Percentiles rank a stretch among this genome's conserved stretches.
Evolutionary conservation across 768 basidiomycete genomes (phyloP).

Genomic region (Clitopilus hobsonii): DNA sequence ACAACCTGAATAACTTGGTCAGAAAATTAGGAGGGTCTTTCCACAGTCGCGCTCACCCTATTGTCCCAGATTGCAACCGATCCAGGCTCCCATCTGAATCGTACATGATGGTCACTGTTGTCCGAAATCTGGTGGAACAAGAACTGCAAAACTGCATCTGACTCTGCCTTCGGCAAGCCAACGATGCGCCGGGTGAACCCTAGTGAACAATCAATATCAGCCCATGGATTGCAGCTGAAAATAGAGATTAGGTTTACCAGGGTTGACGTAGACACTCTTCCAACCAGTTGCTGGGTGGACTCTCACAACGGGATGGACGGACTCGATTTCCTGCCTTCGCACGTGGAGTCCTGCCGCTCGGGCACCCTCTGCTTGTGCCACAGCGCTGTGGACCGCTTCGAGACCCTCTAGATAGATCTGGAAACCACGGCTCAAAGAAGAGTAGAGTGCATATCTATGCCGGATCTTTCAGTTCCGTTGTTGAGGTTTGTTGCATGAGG

Average conservation of each 20-base stretch:
- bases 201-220: conserved; percentile 11
- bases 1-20: conserved; percentile 43
- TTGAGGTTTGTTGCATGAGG: neutral
- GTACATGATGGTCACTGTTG: conserved; percentile 71
- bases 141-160: conserved; percentile 67
- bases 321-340: conserved; percentile 64
- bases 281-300: conserved; percentile 83
- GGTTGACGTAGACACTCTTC: conserved; percentile 82
- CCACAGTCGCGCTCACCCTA: conserved; percentile 40
- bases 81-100: conserved; percentile 73
- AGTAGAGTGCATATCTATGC: conserved; percentile 77
- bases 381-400: conserved; percentile 70
- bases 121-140: conserved; percentile 67
- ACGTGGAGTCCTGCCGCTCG: conserved; percentile 66
- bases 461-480: neutral
- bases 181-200: conserved; percentile 80
- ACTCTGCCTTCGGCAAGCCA: conserved; percentile 77
- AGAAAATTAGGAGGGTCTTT: neutral
- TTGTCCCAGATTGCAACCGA: conserved; percentile 89
- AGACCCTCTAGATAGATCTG: conserved; percentile 75
- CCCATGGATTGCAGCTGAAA: neutral
- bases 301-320: conserved; percentile 75
- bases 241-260: conserved; percentile 34
- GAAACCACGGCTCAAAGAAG: conserved; percentile 69
- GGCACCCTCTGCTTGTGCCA: conserved; percentile 73